Conservation (phyloP, 1,284 basidiomycete genomes). For the Tranzscheliella williamsii region DNA sequence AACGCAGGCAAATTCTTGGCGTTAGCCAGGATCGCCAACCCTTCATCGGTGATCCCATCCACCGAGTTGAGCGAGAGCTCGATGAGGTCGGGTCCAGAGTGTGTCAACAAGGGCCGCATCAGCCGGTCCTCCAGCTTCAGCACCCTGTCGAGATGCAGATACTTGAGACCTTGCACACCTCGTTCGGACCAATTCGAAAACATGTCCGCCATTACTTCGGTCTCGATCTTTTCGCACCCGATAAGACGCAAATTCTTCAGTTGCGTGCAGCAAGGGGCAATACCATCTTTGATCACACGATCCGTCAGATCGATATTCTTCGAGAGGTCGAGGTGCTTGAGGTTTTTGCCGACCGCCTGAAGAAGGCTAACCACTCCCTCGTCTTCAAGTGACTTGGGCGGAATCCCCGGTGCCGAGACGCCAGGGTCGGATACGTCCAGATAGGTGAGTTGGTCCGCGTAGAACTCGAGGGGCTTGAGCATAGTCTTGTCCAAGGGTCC, state of each 20-base stretch:
- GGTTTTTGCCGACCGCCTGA: slow-evolving; percentile 64
- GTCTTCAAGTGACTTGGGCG: slow-evolving; percentile 65
- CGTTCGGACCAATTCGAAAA: slow-evolving; percentile 16
- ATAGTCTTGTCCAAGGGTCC: slow-evolving; percentile 65
- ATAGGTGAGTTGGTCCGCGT: slow-evolving; percentile 64
- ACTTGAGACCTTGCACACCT: slow-evolving; percentile 26
- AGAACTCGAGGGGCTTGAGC: slow-evolving; percentile 50
- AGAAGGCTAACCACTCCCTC: slow-evolving; percentile 69
- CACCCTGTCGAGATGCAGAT: slow-evolving; percentile 55
- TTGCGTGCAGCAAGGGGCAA: slow-evolving; percentile 67
- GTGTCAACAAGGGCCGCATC: slow-evolving; percentile 70
- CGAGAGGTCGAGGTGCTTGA: slow-evolving; percentile 69
- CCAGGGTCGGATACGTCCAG: slow-evolving; percentile 71
- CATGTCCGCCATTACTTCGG: slow-evolving; percentile 27
- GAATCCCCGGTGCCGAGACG: slow-evolving; percentile 57
- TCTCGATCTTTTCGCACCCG: slow-evolving; percentile 67
- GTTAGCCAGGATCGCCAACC: slow-evolving; percentile 65
- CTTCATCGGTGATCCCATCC: slow-evolving; percentile 70
- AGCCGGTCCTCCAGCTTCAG: slow-evolving; percentile 67
- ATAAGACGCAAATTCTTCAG: slow-evolving; percentile 70
- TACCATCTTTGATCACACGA: slow-evolving; percentile 68
- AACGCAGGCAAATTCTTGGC: slow-evolving; percentile 61
- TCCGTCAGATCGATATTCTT: slow-evolving; percentile 69
- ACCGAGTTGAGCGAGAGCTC: slow-evolving; percentile 76
- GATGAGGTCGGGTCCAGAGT: slow-evolving; percentile 71